Evolutionary conservation across 179 eudicot genomes (phyloP), one percentile per base, ranked within the genome.

Genomic region (Beta macrorhiza): DNA sequence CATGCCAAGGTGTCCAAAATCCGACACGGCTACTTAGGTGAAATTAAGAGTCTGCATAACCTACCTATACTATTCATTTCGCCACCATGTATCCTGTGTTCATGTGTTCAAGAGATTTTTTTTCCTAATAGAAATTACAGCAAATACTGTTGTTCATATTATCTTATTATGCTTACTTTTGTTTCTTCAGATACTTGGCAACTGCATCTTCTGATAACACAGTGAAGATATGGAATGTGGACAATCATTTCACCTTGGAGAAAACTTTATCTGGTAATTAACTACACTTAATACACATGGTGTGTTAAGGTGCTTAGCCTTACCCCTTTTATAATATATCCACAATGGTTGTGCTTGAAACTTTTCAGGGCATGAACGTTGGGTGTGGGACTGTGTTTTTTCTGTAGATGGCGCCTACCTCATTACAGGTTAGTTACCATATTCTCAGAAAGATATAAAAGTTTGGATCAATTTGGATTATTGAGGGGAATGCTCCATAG

Each of bases 351-450:
- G 16, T 58, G 80, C 67, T 42, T 56, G 15, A 53, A 56, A 78
- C 14, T 61, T 77, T 85, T 22, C 90, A 96, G 99, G 99, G 65
- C 99, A 96, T 84, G 90, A 91, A 51, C 92, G 99, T 9, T 96
- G 99, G 99, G 99, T 96, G 32, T 92, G 98, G 98, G 99, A 96
- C 82, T 96, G 98, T 82, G 97, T 92, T 59, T 93, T 92, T 85
- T 96, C 99, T 44, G 98, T 92, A n/a, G 98, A 96, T 58, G 99
- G 99, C 79, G 99, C 99, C 75, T 96, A 87, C 82, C 93, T 96
- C 25, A 90, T 94, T 82, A 96, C 99, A 84, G 99, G 99, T 93
- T 86, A 49, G 83, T 58, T 56, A 11, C 15, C 29, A 14, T 64
- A 72, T 53, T 47, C 74, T 53, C 20, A 10, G 47, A 32, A 80